Conservation (phyloP, 2,329 filamentous ascomycete species). For the Leptographium wingfieldii region DNA sequence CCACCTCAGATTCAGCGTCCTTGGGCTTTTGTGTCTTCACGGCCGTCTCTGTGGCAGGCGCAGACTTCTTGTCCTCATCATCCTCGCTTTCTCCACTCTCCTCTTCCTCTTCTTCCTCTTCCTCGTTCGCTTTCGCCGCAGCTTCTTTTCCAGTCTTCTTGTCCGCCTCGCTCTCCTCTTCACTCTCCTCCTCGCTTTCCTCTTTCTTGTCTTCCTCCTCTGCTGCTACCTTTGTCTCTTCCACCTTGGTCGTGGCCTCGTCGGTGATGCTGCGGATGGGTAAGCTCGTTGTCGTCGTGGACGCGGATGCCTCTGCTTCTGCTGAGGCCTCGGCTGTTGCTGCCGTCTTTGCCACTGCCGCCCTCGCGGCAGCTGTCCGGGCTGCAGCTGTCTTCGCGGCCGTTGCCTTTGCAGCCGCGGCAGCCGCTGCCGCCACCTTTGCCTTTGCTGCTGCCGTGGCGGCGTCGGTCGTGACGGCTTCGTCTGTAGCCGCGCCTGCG, state of each 20-base stretch:
- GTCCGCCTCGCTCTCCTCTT: constrained; percentile 2
- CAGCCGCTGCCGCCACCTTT: constrained; percentile 10
- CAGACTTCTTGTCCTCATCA: not conserved
- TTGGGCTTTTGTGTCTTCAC: not conserved
- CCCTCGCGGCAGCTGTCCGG: constrained; percentile 12
- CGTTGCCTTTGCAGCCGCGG: constrained; percentile 9
- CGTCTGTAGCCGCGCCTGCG: constrained; percentile 2
- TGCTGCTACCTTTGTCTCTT: not conserved
- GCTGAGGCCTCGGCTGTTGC: not conserved
- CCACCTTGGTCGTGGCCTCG: constrained; percentile 46
- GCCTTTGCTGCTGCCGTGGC: not conserved
- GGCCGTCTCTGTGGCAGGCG: not conserved
- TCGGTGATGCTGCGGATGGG: constrained; percentile 45
- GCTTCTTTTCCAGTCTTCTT: constrained; percentile 5
- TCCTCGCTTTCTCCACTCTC: not conserved
- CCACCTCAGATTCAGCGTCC: not conserved
- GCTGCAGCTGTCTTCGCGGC: constrained; percentile 12
- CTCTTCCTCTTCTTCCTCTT: not conserved
- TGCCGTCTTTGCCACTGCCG: constrained; percentile 2
- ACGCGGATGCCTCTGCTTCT: constrained; percentile 5
- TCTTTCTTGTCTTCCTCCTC: constrained; percentile 7
- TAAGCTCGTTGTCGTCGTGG: constrained; percentile 15
- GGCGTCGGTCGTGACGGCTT: constrained; percentile 1
- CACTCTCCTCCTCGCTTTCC: constrained; percentile 6
- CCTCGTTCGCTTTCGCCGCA: not conserved